Base-by-base conservation (phyloP, 257 asterid genomes). In the Verbascum thapsus region DNA sequence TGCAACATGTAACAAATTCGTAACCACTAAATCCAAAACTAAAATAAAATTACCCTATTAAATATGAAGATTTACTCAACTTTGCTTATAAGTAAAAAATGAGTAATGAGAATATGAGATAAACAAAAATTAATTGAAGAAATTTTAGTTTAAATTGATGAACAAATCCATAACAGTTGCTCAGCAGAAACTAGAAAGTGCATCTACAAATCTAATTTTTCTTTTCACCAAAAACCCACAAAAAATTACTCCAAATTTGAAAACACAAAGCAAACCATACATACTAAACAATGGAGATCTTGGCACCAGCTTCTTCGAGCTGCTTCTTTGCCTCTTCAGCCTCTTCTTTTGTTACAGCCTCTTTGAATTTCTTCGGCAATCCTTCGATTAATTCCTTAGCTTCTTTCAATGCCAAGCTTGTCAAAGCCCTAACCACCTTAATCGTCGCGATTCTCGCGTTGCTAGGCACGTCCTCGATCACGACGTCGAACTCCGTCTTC, bases 261-360 rank as follows among this genome's bases (percentile, higher is more conserved):
- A 43, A 35, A n/a, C 23, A 55, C 23, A 55, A 67, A 53, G 68
- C 80, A 69, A n/a, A 12, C 30, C 19, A 10, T 30, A 53, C 10
- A n/a, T 1, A 42, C 58, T 55, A 81, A 63, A 69, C 85, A 47
- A 91, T 88, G 19, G 95, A 62, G 12, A 91, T 72, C 67, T 86
- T 86, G 3, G 96, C 95, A 11, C 98, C 96, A 49, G 96, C 98
- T 7, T 34, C 96, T 66, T 88, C 96, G 0, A 91, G 98, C 83
- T 88, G 90, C 78, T 91, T 91, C 84, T 88, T 91, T 15, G 92
- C 96, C 34, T 88, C 98, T 43, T 88, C 96, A 7, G 96, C 96
- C 45, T 91, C 98, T 13, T 91, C 96, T 45, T 86, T 84, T 17
- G 92, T 73, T 63, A 84, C 75, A 5, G 87, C 98, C 73, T 86